Percentiles rank a stretch among this genome's conserved stretches.
Evolutionary conservation across 148 eudicot genomes (phyloP).

Genomic region (Chenopodium berlandieri): DNA sequence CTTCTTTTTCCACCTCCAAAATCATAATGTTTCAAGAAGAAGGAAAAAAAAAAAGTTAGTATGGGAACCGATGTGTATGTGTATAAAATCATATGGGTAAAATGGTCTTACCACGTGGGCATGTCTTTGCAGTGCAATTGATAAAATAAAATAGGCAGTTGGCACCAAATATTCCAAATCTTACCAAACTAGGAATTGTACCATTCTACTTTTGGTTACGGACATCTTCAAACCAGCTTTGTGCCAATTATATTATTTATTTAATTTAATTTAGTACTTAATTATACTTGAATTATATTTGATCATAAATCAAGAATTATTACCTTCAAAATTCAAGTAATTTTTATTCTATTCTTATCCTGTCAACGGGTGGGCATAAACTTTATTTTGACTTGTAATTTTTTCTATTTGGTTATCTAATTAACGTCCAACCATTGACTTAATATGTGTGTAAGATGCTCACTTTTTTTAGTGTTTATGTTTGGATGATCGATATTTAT

Average conservation of each 20-base stretch:
- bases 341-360: conserved; percentile 18
- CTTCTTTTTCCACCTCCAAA: no score
- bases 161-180: conserved; percentile 17
- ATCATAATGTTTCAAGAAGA: no score
- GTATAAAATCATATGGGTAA: neutral
- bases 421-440: conserved; percentile 6
- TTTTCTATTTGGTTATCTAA: neutral
- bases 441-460: conserved; percentile 8
- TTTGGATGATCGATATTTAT: neutral
- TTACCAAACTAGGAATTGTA: conserved; percentile 17
- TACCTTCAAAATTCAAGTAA: neutral
- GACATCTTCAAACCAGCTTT: neutral
- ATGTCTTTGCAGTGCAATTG: neutral
- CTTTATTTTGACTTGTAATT: neutral
- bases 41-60: neutral
- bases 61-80: neutral
- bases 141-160: neutral
- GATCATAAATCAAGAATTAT: neutral
- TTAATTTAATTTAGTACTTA: no score
- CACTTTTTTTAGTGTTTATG: neutral
- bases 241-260: no score
- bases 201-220: conserved; percentile 19
- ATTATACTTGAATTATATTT: no score
- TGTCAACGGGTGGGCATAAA: conserved; percentile 21
- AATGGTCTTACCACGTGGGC: conserved; percentile 25